Conservation (phyloP, 495 filamentous ascomycete species). For the Letharia columbiana region DNA sequence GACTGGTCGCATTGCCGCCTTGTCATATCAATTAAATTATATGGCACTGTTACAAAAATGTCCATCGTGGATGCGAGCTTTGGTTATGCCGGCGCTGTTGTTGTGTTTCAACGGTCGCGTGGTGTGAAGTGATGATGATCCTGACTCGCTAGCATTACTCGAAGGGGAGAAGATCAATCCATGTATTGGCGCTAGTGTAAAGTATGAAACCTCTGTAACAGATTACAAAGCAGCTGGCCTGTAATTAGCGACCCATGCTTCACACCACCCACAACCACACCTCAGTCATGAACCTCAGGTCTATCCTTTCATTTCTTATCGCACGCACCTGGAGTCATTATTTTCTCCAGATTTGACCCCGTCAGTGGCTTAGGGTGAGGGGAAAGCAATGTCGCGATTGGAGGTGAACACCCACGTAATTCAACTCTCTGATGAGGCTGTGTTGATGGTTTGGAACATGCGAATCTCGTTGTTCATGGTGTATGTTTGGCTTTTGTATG, state of each 20-base stretch:
- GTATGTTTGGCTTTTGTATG: background rate
- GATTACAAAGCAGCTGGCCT: background rate
- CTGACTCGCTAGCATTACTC: too few relatives aligned
- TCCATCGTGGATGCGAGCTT: too few relatives aligned
- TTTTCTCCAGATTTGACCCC: background rate
- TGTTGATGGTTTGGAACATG: background rate
- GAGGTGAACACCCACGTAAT: background rate
- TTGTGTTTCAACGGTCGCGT: background rate
- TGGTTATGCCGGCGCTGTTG: background rate
- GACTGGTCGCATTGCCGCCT: background rate
- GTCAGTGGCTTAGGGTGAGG: background rate
- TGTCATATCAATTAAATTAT: background rate
- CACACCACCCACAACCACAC: background rate
- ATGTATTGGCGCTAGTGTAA: background rate
- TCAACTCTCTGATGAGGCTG: background rate
- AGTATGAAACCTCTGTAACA: background rate
- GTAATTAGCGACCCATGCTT: background rate
- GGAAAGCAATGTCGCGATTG: too few relatives aligned
- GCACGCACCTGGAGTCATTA: background rate
- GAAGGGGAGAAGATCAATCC: too few relatives aligned
- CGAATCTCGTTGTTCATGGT: background rate
- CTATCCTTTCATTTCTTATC: background rate
- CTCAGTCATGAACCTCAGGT: background rate
- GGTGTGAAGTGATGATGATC: background rate
- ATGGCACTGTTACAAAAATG: too few relatives aligned